Percentiles rank a stretch among this genome's conserved stretches.
Evolutionary conservation across 257 asterid species (phyloP).

Genomic region (Petunia axillaris): DNA sequence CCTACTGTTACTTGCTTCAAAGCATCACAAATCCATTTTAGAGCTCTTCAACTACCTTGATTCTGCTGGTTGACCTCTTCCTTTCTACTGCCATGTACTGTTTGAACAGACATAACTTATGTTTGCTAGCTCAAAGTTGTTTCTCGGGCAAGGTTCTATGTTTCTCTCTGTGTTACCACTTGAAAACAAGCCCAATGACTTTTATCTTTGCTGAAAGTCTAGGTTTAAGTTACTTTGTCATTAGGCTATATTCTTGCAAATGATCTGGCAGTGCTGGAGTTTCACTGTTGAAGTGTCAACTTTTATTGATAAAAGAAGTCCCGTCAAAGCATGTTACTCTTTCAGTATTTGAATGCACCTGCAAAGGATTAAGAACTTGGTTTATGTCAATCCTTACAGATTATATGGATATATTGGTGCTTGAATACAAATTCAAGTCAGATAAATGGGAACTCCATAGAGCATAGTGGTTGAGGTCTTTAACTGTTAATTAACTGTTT

Average conservation of each 20-base stretch:
- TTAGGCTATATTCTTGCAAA: conserved; percentile 6
- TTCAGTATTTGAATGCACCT: neutral
- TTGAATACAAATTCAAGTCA: neutral
- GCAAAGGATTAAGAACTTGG: neutral
- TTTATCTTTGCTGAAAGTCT: neutral
- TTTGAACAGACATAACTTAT: neutral
- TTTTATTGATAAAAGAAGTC: neutral
- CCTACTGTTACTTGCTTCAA: neutral
- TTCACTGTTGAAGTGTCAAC: neutral
- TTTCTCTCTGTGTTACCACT: neutral
- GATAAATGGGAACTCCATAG: neutral
- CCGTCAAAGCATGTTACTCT: neutral
- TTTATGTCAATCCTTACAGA: neutral
- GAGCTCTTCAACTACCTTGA: neutral
- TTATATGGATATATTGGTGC: neutral
- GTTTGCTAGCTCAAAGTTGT: conserved; percentile 5
- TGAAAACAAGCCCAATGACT: neutral
- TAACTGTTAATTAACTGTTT: too few relatives aligned
- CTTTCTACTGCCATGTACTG: neutral
- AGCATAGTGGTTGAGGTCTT: neutral
- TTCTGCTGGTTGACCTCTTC: neutral
- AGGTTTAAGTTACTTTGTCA: neutral
- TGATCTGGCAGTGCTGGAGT: neutral
- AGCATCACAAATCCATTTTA: neutral
- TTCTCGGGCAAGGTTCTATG: neutral